Percentiles rank a stretch among this genome's conserved stretches.
phyloP scores from a whole-genome alignment of 768 basidiomycete species.

The Guyanaporus albipodus region DNA sequence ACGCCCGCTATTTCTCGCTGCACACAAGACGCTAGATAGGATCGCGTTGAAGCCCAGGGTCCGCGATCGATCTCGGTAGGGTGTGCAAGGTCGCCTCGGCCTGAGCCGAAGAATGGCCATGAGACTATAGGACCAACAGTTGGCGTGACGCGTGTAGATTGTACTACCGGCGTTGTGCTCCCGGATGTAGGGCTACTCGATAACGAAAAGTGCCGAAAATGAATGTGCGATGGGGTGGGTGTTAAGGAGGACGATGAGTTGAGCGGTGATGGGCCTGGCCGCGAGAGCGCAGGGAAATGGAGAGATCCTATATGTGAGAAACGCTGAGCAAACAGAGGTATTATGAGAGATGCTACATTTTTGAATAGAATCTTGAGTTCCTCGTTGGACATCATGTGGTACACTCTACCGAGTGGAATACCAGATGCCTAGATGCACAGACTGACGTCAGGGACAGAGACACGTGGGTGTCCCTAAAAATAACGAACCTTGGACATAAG shows the following conservation, averaged over 20 bases:
- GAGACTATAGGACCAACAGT: slow-evolving; percentile 76
- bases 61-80: slow-evolving; percentile 74
- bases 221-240: slow-evolving; percentile 24
- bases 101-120: slow-evolving; percentile 88
- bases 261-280: slow-evolving; percentile 17
- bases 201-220: slow-evolving; percentile 19
- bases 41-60: slow-evolving; percentile 60
- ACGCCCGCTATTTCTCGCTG: slow-evolving; percentile 74
- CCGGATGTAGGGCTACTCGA: slow-evolving; percentile 7
- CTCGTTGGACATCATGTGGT: slow-evolving; percentile 64
- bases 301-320: slow-evolving; percentile 76
- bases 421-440: slow-evolving; percentile 57
- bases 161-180: background rate
- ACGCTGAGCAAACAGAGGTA: slow-evolving; percentile 74
- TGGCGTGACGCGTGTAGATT: slow-evolving; percentile 10
- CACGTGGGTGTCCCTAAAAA: background rate
- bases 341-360: slow-evolving; percentile 62
- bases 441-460: slow-evolving; percentile 1
- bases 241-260: slow-evolving; percentile 24
- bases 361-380: slow-evolving; percentile 61
- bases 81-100: slow-evolving; percentile 67
- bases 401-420: slow-evolving; percentile 65
- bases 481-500: slow-evolving; percentile 76
- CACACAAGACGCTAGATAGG: slow-evolving; percentile 64
- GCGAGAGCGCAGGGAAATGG: slow-evolving; percentile 37